Evolutionary conservation across 108 stramenopile genomes (phyloP).

Genomic region (Conticribra weissflogii): DNA sequence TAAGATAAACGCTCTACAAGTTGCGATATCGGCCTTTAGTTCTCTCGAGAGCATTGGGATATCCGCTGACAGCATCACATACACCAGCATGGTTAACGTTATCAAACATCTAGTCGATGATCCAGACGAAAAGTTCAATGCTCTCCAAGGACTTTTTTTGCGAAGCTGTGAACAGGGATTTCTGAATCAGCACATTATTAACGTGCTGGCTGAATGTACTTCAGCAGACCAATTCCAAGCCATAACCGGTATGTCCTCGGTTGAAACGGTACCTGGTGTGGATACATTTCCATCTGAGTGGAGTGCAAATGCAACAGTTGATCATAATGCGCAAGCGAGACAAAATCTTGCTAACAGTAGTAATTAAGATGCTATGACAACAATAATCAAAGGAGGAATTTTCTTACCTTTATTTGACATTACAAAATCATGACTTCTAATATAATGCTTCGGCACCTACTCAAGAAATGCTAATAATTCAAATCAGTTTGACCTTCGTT

Average conservation of each 20-base stretch:
- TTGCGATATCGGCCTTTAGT: conserved; percentile 35
- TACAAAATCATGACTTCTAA: no score
- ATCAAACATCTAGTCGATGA: conserved; percentile 29
- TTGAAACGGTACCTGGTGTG: conserved; percentile 1
- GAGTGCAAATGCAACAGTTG: conserved; percentile 22
- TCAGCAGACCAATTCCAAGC: conserved; percentile 22
- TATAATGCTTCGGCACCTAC: no score
- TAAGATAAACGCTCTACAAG: conserved; percentile 31
- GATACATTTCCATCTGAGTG: conserved; percentile 28
- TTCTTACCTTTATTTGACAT: no score
- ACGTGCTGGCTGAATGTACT: conserved; percentile 23
- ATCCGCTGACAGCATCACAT: conserved; percentile 41
- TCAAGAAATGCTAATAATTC: no score
- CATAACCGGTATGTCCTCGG: conserved; percentile 20
- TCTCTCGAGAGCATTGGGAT: conserved; percentile 32
- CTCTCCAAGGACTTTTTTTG: conserved; percentile 25
- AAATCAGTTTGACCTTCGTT: no score
- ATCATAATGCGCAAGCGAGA: conserved; percentile 1
- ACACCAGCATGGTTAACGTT: conserved; percentile 40
- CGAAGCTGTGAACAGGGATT: conserved; percentile 40
- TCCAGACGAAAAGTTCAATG: conserved; percentile 17
- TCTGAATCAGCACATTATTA: conserved; percentile 42
- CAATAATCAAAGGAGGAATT: no score
- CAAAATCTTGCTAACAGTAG: no score
- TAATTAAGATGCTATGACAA: no score